phyloP scores from a whole-genome alignment of 257 asterid species.

The Echium plantagineum region DNA sequence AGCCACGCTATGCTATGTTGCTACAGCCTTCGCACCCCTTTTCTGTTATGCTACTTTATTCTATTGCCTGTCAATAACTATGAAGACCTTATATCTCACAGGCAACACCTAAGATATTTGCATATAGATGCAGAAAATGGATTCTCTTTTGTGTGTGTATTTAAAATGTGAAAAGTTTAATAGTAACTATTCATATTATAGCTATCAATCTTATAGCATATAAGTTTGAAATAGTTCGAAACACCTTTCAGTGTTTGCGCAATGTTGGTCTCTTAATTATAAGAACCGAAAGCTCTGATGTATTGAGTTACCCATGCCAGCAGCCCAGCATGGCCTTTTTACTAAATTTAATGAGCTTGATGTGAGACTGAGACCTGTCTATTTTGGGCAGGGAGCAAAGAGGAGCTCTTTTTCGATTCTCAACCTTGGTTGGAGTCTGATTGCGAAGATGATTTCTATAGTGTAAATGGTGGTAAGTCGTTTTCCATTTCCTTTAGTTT shows the following conservation, averaged over 20 bases:
- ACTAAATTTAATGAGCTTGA: no score
- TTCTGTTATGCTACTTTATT: no score
- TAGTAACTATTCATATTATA: not conserved
- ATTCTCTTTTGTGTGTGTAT: not conserved
- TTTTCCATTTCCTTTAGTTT: not conserved
- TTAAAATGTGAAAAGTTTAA: not conserved
- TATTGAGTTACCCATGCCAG: no score
- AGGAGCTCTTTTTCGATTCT: slow-evolving; percentile 63
- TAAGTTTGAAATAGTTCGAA: not conserved
- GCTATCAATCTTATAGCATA: not conserved
- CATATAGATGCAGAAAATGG: not conserved
- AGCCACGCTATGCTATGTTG: no score
- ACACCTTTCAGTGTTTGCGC: not conserved
- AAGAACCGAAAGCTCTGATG: not conserved
- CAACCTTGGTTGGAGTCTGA: slow-evolving; percentile 78
- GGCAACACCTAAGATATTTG: not conserved
- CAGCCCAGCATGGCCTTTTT: no score
- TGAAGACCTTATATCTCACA: no score
- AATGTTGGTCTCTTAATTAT: not conserved
- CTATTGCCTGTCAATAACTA: no score
- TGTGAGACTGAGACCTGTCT: no score
- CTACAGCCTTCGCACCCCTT: no score
- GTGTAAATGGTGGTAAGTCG: slow-evolving; percentile 74
- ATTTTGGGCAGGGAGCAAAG: slow-evolving; percentile 50
- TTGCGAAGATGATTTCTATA: slow-evolving; percentile 64